Evolutionary conservation across 768 basidiomycete species (phyloP).

Genomic region (Phaeolepiota aurea): DNA sequence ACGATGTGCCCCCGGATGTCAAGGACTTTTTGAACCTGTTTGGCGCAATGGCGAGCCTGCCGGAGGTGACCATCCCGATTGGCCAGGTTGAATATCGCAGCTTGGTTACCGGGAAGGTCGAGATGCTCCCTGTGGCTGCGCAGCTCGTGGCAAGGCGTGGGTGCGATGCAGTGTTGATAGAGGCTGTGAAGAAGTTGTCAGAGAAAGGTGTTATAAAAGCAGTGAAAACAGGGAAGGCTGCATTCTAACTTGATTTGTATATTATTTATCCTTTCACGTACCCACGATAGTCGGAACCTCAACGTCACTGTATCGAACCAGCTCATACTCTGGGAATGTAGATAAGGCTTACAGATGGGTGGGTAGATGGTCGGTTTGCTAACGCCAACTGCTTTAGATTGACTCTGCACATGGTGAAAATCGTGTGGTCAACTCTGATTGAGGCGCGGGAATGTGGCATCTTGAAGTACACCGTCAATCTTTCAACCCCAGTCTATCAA

Average conservation of each 20-base stretch:
- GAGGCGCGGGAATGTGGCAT: too few species aligned
- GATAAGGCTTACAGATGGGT: too few species aligned
- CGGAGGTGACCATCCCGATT: constrained; percentile 27
- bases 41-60: constrained; percentile 27
- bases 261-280: too few species aligned
- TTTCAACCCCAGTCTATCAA: too few species aligned
- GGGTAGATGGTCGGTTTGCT: too few species aligned
- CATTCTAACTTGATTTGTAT: constrained; percentile 11
- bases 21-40: constrained; percentile 23
- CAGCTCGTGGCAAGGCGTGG: constrained; percentile 25
- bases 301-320: too few species aligned
- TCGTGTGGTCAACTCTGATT: too few species aligned
- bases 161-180: constrained; percentile 25
- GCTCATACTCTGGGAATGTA: too few species aligned
- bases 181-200: constrained; percentile 19
- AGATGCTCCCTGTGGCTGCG: constrained; percentile 26
- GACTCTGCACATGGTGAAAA: too few species aligned
- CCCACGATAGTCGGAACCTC: too few species aligned
- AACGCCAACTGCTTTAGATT: too few species aligned
- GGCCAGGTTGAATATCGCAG: constrained; percentile 27
- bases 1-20: constrained; percentile 8
- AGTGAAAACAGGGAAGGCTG: constrained; percentile 16
- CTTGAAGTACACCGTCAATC: too few species aligned
- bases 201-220: constrained; percentile 15
- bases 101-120: constrained; percentile 20